Evolutionary conservation across 2,329 filamentous ascomycete species (phyloP).

Genomic region (Didymella lethalis): DNA sequence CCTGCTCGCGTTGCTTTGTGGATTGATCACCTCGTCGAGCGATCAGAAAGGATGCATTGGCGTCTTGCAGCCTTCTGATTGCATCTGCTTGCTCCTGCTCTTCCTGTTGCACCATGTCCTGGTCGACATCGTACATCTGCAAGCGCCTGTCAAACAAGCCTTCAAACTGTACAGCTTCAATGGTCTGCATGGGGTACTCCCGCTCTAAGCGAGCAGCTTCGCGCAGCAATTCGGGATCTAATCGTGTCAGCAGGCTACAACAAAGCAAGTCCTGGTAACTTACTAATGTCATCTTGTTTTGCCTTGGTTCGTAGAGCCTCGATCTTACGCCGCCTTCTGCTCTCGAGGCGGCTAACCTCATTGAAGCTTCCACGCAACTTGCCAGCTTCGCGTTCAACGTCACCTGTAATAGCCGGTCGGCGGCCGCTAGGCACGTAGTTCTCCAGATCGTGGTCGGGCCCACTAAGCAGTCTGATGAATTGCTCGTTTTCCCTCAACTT

Average conservation of each 20-base stretch:
- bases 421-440: slow-evolving; percentile 89
- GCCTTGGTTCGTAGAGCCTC: slow-evolving; percentile 81
- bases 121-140: slow-evolving; percentile 80
- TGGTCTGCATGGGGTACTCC: slow-evolving; percentile 81
- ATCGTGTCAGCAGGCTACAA: slow-evolving; percentile 35
- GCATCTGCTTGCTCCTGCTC: slow-evolving; percentile 77
- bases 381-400: slow-evolving; percentile 80
- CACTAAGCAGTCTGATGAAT: slow-evolving; percentile 77
- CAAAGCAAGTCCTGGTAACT: slow-evolving; percentile 33
- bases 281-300: slow-evolving; percentile 84
- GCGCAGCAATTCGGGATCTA: slow-evolving; percentile 76
- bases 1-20: slow-evolving; percentile 79
- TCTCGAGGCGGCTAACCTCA: slow-evolving; percentile 84
- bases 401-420: slow-evolving; percentile 78
- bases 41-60: slow-evolving; percentile 79
- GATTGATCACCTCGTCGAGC: slow-evolving; percentile 73
- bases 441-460: slow-evolving; percentile 81
- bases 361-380: slow-evolving; percentile 81
- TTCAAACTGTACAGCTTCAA: slow-evolving; percentile 91
- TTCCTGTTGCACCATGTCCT: slow-evolving; percentile 75
- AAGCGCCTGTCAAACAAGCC: slow-evolving; percentile 85
- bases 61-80: slow-evolving; percentile 72
- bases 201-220: slow-evolving; percentile 88
- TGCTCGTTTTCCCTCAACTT: slow-evolving; percentile 81
- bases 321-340: slow-evolving; percentile 77